Base-by-base conservation (phyloP, 768 basidiomycete species). In the Holtermannia corniformis region DNA sequence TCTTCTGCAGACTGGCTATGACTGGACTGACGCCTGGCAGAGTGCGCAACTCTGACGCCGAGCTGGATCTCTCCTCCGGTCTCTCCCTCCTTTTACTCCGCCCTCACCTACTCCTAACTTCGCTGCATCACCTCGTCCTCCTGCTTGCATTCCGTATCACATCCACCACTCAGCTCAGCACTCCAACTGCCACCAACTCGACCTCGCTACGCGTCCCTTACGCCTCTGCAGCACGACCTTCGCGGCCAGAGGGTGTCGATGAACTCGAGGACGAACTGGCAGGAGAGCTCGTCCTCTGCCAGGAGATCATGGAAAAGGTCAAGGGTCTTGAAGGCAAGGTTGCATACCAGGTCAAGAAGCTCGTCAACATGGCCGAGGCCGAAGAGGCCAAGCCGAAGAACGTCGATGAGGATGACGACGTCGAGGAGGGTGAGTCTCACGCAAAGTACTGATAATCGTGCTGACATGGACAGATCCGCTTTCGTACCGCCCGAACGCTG, bases 331-430 rank as follows among this genome's bases (percentile, higher is more conserved):
- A 97, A 72, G 77, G 78, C 49, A 83, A 86, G 65, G 85, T 99
- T 79, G 81, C 80, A 45, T 96, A 99, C 71, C 95, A 97, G 70
- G 88, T 99, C 62, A 90, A 96, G 60, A 96, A 97, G 69, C 80
- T 99, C 16, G 80, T 92, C 23, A 79, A 81, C 55, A 72, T 86
- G 4, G 84, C 88, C 0, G 81, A 86, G 60, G 83, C 72, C 41
- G 62, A 54, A 1, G 60, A 70, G 52, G 47, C 49, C 28, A 53
- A 55, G 25, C 62, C 54, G 7, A 46, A 60, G 22, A 57, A 44
- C 66, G 63, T 76, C 21, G 72, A 76, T 12, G 70, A 70, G 41
- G 57, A 74, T 67, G 47, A 44, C 62, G 72, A 45, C 22, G 72
- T 76, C 13, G 72, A 76, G 4, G 81, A 87, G 56, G 89, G 87